A percentile compares a stretch with the other conserved stretches of the same genome.
These are phyloP conservation scores for Teunomyces atbi DNA, from an alignment of 805 yeast species.

Conservation along the genomic window DNA sequence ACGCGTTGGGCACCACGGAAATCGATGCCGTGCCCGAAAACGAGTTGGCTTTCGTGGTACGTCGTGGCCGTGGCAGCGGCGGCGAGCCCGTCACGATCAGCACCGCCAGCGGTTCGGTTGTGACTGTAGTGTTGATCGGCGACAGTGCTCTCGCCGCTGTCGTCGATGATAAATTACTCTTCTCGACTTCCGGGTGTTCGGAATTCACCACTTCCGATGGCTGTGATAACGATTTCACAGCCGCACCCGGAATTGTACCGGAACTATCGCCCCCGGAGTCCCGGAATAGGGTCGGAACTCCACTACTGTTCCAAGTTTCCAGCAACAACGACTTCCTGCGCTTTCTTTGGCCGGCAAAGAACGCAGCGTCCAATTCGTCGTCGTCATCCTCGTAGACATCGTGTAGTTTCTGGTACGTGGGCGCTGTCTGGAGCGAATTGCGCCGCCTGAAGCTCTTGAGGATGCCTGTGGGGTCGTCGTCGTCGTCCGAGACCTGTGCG, in stretches of 20 bases:
- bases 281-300: conserved; percentile 3
- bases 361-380: neutral
- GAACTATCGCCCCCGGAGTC: neutral
- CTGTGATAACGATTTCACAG: neutral
- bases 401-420: neutral
- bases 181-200: neutral
- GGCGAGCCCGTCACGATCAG: neutral
- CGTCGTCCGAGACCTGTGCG: conserved; percentile 7
- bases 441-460: conserved; percentile 14
- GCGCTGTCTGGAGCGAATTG: conserved; percentile 4
- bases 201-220: neutral
- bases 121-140: neutral
- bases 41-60: conserved; percentile 2
- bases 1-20: conserved; percentile 10
- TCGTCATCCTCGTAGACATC: conserved; percentile 3
- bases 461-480: conserved; percentile 31
- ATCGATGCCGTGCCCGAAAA: conserved; percentile 3
- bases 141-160: neutral
- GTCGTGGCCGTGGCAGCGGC: neutral
- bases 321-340: conserved; percentile 1
- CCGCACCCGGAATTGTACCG: neutral
- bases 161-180: neutral
- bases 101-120: no score
- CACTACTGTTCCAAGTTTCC: neutral
- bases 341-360: conserved; percentile 1